These are phyloP conservation scores for Colletotrichum siamense DNA, from an alignment of 2,329 filamentous ascomycete species.

Conservation along the genomic window DNA sequence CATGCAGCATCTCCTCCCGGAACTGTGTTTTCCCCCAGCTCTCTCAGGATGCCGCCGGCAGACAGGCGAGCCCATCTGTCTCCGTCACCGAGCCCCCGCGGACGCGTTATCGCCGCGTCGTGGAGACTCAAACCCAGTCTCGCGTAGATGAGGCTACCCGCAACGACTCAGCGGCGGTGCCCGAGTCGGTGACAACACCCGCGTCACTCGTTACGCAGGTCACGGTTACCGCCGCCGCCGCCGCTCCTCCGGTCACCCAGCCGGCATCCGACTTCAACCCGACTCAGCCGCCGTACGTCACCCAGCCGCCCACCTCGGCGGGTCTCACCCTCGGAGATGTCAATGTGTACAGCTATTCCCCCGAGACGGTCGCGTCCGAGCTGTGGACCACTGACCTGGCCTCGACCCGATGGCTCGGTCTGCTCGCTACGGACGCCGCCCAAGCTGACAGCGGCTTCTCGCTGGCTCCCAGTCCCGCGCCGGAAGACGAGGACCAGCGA, in stretches of 20 bases:
- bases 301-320: not conserved
- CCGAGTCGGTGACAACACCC: not conserved
- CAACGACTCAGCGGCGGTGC: not conserved
- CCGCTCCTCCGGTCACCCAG: not conserved
- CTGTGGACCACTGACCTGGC: slow-evolving; percentile 32
- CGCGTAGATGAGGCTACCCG: not conserved
- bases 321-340: slow-evolving; percentile 12
- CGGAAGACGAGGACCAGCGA: slow-evolving; percentile 10
- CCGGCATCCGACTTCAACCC: not conserved
- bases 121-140: not conserved
- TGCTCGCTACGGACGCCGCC: slow-evolving; percentile 34
- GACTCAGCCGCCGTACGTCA: not conserved
- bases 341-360: slow-evolving; percentile 25
- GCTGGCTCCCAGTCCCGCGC: slow-evolving; percentile 25
- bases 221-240: not conserved
- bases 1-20: slow-evolving; percentile 27
- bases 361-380: slow-evolving; percentile 31
- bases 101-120: not conserved
- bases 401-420: slow-evolving; percentile 35
- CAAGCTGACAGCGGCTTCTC: slow-evolving; percentile 36
- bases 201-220: not conserved
- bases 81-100: not conserved
- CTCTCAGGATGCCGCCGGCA: not conserved
- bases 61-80: not conserved
- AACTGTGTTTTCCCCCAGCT: slow-evolving; percentile 25